Conservation (phyloP, 2,329 filamentous ascomycete genomes). For the Aspergillus texensis region DNA sequence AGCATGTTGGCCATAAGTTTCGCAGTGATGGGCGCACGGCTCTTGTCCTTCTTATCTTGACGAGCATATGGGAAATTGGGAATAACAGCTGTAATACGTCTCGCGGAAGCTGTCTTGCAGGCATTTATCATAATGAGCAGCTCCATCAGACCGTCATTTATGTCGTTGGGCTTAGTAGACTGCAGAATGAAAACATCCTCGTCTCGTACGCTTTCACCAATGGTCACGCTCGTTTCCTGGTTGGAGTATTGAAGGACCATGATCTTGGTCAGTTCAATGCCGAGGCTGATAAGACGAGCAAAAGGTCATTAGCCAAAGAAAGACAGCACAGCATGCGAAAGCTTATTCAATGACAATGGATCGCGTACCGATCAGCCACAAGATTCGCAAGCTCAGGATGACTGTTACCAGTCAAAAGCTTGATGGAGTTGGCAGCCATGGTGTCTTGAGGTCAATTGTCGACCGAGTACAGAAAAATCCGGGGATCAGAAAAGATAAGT, state of each 20-base stretch:
- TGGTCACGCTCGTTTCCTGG: constrained; percentile 70
- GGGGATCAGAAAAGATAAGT: neutral
- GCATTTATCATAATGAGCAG: constrained; percentile 98
- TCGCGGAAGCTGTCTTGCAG: constrained; percentile 80
- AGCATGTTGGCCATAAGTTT: constrained; percentile 98
- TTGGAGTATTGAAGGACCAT: constrained; percentile 70
- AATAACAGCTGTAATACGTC: constrained; percentile 91
- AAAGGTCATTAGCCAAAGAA: constrained; percentile 10
- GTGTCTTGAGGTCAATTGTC: constrained; percentile 9
- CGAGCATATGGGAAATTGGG: constrained; percentile 96
- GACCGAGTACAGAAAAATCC: constrained; percentile 5
- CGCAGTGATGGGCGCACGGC: constrained; percentile 91
- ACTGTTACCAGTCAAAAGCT: constrained; percentile 74
- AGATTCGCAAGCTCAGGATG: constrained; percentile 71
- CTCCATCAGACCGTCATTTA: constrained; percentile 98
- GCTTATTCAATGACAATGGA: neutral
- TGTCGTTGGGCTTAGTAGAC: constrained; percentile 90
- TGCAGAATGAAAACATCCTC: constrained; percentile 98
- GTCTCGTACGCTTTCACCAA: constrained; percentile 93
- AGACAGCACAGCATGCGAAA: constrained; percentile 1
- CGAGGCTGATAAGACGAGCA: constrained; percentile 51
- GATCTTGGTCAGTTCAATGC: constrained; percentile 69
- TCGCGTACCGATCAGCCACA: constrained; percentile 65
- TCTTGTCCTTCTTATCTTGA: constrained; percentile 97
- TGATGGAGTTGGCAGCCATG: constrained; percentile 75